Evolutionary conservation across 2,329 filamentous ascomycete genomes (phyloP), one percentile per base, ranked within the genome.

Genomic region (Penicillium sp.): DNA sequence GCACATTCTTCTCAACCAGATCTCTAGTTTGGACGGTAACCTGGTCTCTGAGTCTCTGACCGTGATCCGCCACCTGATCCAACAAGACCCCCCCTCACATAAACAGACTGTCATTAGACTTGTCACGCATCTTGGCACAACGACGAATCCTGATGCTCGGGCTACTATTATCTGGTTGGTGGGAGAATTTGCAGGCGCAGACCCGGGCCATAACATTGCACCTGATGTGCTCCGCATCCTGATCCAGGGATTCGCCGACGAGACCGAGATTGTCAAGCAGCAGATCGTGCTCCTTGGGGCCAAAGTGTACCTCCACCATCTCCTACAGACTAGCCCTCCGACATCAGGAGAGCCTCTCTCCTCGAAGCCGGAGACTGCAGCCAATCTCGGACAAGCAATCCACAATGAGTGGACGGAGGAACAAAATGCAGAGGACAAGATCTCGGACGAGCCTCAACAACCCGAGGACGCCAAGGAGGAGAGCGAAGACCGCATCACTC

Each of bases 151-250:
- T 1, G 89, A 92, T 61, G 95, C 95, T 3, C 85, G 95, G 65
- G 95, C 95, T 3, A 96, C 91, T 52, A 97, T 99, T 63, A 90
- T 99, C 67, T 99, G 95, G 95, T 86, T 99, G 0, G 93, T 98
- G 0, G 95, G 95, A 48, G 95, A 99, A 75, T 98, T 96, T 69
- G 87, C 94, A 0, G 91, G 92, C 0, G 76, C 90, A 2, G 87
- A 92, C 57, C 85, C 88, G 10, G 88, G 93, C 60, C 88, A 95
- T 72, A 96, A 96, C 69, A 94, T 99, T 62, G 95, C 95, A 0
- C 88, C 94, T 0, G 95, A 99, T 70, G 92, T 98, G 6, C 80
- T 98, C 37, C 87, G 95, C 7, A 94, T 98, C 45, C 79, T 99
- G 2, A 84, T 92, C 47, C 94, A 92, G 73, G 89, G 88, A 17